Base-by-base conservation (phyloP, 2,329 filamentous ascomycete genomes). In the Dactylellina sp. region DNA sequence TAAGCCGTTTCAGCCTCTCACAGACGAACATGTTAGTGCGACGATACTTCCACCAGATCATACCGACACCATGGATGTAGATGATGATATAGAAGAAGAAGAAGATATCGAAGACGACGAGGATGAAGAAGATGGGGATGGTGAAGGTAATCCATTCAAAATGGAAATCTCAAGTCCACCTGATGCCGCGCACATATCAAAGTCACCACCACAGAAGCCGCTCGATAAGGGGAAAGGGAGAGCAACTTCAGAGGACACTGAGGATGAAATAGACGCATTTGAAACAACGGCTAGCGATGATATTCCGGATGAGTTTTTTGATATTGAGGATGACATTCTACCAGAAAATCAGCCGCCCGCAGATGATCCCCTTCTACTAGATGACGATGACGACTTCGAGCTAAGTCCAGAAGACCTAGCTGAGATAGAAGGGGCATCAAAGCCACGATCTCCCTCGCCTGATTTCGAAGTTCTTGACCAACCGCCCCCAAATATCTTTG, bases 401-500 rank as follows among this genome's bases (percentile, higher is more conserved):
- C 52, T 74, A 14, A 66, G 61, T 7, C 70, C 70, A 14, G 70
- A 74, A 37, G 70, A 74, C 1, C 14, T 65, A 18, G 70, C 53
- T 9, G 70, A 66, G 53, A 52, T 66, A 12, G 55, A 25, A 7
- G 22, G 47, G 12, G 11, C 70, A 2, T 28, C 50, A 2, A 55
- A 55, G 3, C 16, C 22, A 7, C 55, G 61, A 16, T 74, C 70
- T 7, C 47, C 40, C 3, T 74, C 70, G 12, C 57, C 61, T 2
- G 70, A 66, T n/a, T 62, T 62, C 32, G 70, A 74, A 24, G 56
- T 74, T 7, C 61, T 74, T 20, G 70, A 74, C 2, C 39, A 66
- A 16, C 61, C 70, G n/a, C 70, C 70, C 4, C 70, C 70, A 11
- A 74, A 74, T 39, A 66, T 74, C 22, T 74, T 74, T 12, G 70